Evolutionary conservation across 257 asterid genomes (phyloP).

Genomic region (Mitragyna speciosa): DNA sequence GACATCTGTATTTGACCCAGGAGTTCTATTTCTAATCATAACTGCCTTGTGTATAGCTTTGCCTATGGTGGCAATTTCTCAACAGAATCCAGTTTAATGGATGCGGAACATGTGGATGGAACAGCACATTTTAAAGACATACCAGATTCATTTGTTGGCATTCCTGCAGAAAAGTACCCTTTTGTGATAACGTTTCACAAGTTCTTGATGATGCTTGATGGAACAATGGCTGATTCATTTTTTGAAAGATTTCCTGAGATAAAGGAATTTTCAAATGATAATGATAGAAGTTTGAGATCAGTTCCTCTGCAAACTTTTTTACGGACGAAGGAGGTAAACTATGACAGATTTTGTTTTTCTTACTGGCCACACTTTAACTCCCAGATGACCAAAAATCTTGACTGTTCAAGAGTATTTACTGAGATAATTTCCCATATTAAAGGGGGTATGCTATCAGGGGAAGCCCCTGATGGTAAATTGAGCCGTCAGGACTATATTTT

Average conservation of each 20-base stretch:
- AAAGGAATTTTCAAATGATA: conserved; percentile 23
- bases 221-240: conserved; percentile 51
- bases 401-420: conserved; percentile 54
- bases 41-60: conserved; percentile 34
- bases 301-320: conserved; percentile 46
- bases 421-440: conserved; percentile 66
- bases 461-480: conserved; percentile 33
- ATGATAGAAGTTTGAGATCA: conserved; percentile 31
- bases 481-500: conserved; percentile 39
- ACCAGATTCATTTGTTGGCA: conserved; percentile 53
- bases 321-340: conserved; percentile 55
- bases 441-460: conserved; percentile 48
- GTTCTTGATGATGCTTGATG: conserved; percentile 74
- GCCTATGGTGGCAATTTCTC: conserved; percentile 25
- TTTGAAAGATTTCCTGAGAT: conserved; percentile 48
- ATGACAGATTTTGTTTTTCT: conserved; percentile 40
- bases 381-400: conserved; percentile 42
- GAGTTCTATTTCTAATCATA: background rate
- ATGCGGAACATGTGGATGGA: conserved; percentile 51
- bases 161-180: conserved; percentile 48
- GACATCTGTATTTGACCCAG: too few relatives aligned
- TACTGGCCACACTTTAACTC: conserved; percentile 65
- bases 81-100: conserved; percentile 25
- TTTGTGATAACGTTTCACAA: conserved; percentile 71
- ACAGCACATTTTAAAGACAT: conserved; percentile 45